Percentiles rank a stretch among this genome's conserved stretches.
Evolutionary conservation across 495 filamentous ascomycete species (phyloP).

Genomic region (Aspergillus campestris): DNA sequence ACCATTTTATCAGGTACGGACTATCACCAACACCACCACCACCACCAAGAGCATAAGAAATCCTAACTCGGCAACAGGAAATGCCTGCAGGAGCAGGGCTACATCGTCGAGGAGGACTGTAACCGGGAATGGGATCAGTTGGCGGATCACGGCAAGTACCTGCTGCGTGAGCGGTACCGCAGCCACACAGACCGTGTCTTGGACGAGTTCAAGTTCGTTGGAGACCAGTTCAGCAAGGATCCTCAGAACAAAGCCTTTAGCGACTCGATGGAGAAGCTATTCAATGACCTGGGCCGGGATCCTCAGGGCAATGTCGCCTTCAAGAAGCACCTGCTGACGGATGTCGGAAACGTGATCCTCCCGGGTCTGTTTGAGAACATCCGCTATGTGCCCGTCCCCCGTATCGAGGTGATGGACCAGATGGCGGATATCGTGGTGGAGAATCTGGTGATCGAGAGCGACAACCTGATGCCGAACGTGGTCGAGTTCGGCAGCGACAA

Average conservation of each 20-base stretch:
- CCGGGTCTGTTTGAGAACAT: slow-evolving; percentile 78
- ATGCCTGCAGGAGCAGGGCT: slow-evolving; percentile 82
- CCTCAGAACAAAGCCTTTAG: slow-evolving; percentile 75
- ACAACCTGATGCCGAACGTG: slow-evolving; percentile 95
- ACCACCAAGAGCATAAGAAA: not conserved
- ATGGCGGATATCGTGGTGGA: slow-evolving; percentile 83
- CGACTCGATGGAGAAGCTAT: slow-evolving; percentile 70
- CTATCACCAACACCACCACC: not conserved
- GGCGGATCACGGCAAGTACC: slow-evolving; percentile 78
- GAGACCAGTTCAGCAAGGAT: slow-evolving; percentile 81
- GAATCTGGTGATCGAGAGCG: slow-evolving; percentile 90
- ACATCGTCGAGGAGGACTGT: slow-evolving; percentile 76
- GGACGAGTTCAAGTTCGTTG: slow-evolving; percentile 85
- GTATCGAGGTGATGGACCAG: slow-evolving; percentile 85
- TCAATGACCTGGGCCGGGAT: slow-evolving; percentile 78
- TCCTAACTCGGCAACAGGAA: slow-evolving; percentile 30
- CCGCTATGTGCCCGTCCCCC: slow-evolving; percentile 86
- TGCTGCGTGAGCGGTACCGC: slow-evolving; percentile 83
- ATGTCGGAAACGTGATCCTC: slow-evolving; percentile 78
- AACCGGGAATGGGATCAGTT: slow-evolving; percentile 75
- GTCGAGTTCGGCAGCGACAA: slow-evolving; percentile 88
- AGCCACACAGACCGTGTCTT: slow-evolving; percentile 79
- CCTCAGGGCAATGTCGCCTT: slow-evolving; percentile 77
- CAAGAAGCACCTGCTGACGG: slow-evolving; percentile 87
- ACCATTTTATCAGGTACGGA: slow-evolving; percentile 60